Evolutionary conservation across 2,329 filamentous ascomycete genomes (phyloP).

Genomic region (Penicillium sp.): DNA sequence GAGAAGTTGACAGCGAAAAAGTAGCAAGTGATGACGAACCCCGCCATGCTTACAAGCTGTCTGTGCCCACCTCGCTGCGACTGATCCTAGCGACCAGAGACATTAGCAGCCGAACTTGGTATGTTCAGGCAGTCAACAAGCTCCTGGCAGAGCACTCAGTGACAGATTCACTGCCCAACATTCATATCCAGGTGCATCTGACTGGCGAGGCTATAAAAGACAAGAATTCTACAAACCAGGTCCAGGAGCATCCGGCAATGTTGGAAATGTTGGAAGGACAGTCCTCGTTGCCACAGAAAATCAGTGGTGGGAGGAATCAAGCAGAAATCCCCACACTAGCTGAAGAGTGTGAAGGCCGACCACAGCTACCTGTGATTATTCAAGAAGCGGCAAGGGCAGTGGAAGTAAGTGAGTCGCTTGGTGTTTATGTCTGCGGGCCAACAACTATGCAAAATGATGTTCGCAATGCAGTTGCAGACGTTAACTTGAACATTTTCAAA

Average conservation of each 20-base stretch:
- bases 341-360: background rate
- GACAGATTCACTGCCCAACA: background rate
- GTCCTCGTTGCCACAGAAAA: background rate
- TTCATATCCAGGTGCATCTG: background rate
- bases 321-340: background rate
- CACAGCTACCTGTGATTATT: background rate
- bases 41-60: background rate
- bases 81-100: background rate
- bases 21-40: background rate
- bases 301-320: background rate
- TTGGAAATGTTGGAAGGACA: background rate
- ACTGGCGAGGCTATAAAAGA: background rate
- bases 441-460: background rate
- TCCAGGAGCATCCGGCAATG: too few relatives aligned
- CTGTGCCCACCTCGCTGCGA: background rate
- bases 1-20: background rate
- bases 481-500: background rate
- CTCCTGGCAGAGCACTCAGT: background rate
- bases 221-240: background rate
- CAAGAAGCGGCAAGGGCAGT: background rate
- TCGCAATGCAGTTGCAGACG: background rate
- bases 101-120: background rate
- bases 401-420: background rate
- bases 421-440: background rate
- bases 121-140: background rate